phyloP scores from a whole-genome alignment of 2,329 filamentous ascomycete species.

The Rhynchosporium agropyri region DNA sequence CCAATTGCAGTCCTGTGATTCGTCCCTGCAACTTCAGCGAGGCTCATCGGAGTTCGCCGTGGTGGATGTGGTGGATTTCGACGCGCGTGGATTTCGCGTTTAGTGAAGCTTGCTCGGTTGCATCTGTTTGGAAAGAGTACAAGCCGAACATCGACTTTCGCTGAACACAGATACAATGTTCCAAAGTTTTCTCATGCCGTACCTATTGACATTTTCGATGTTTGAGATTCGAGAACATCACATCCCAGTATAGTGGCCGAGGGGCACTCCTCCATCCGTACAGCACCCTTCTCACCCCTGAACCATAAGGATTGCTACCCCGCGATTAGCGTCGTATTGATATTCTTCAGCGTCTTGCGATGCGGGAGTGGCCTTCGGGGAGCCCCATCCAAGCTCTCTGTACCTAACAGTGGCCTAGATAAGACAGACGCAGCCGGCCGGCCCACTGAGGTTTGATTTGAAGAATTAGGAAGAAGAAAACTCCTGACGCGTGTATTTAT shows the following conservation, averaged over 20 bases:
- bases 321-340: conserved; percentile 18
- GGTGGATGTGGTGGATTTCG: background rate
- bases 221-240: too few relatives aligned
- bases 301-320: conserved; percentile 8
- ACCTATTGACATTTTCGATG: too few relatives aligned
- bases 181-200: too few relatives aligned
- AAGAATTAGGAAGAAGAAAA: conserved; percentile 8
- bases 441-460: background rate
- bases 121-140: background rate
- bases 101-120: background rate
- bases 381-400: conserved; percentile 17
- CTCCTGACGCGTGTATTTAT: background rate
- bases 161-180: too few relatives aligned
- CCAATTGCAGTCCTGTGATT: conserved; percentile 10
- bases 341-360: conserved; percentile 8
- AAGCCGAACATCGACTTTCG: background rate
- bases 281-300: background rate
- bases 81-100: background rate
- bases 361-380: conserved; percentile 17
- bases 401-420: conserved; percentile 13
- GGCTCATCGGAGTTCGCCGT: conserved; percentile 7
- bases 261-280: too few relatives aligned
- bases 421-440: conserved; percentile 18
- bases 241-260: too few relatives aligned
- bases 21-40: background rate